These are phyloP conservation scores for Eleusine indica DNA, from an alignment of 176 grass and related monocot species.

Conservation along the genomic window DNA sequence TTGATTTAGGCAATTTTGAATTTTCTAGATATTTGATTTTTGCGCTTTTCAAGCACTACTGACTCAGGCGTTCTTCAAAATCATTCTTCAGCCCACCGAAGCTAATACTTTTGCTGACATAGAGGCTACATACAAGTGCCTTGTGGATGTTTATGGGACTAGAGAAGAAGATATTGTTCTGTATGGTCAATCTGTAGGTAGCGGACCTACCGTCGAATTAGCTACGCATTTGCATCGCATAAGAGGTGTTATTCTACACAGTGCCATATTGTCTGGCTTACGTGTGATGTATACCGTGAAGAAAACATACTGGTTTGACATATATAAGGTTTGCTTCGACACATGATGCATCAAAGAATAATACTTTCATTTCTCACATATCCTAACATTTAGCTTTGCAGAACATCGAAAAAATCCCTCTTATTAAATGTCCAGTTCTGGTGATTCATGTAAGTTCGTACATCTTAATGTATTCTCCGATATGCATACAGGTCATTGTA, in stretches of 20 bases:
- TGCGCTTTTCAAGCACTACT: not conserved
- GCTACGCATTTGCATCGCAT: constrained; percentile 55
- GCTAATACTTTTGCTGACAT: constrained; percentile 88
- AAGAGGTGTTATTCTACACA: constrained; percentile 86
- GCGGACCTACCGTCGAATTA: constrained; percentile 84
- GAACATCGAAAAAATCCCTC: constrained; percentile 90
- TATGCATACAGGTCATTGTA: constrained; percentile 17
- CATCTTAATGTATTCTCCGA: not conserved
- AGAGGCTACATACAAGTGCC: constrained; percentile 83
- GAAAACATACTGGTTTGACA: constrained; percentile 95
- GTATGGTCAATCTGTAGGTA: constrained; percentile 92
- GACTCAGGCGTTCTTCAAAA: not conserved
- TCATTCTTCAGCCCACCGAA: constrained; percentile 71
- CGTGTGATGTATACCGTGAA: constrained; percentile 93
- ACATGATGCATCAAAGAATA: constrained; percentile 7
- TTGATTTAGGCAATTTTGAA: constrained; percentile 1
- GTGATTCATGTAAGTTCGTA: constrained; percentile 86
- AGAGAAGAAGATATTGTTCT: constrained; percentile 81
- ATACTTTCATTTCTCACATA: not conserved
- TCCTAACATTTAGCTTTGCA: constrained; percentile 48
- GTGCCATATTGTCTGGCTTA: constrained; percentile 84
- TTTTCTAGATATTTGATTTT: constrained; percentile 11
- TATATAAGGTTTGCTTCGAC: constrained; percentile 77
- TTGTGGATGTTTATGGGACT: constrained; percentile 71
- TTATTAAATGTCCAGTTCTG: constrained; percentile 75